Evolutionary conservation across 768 basidiomycete genomes (phyloP), one percentile per base, ranked within the genome.

Genomic region (Mycena maculata): DNA sequence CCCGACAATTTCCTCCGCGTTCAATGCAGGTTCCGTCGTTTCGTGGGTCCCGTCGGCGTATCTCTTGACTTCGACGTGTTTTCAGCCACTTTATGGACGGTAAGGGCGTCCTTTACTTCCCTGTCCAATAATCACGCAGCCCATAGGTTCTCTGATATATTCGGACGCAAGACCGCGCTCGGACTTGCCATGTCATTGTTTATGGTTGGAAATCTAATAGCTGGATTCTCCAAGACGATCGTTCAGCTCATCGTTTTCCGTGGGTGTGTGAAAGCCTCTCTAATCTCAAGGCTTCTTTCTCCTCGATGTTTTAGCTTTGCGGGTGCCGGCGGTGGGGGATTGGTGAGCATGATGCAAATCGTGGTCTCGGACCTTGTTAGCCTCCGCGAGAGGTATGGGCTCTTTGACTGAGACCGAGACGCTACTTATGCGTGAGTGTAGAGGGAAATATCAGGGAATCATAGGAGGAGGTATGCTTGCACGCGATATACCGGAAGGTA

Each of bases 401-500:
- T 30, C 15, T 38, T 33, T 59, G 28, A 20, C 12, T 39, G 44
- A 16, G 36, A 49, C 38, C 62, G 36, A 39, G 38, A 15, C n/a
- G 38, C 10, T 38, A 20, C 64, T 56, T 53, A 20, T 16, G 36
- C 27, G 18, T 3, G 31, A 18, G 12, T 41, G 1, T 67, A 89
- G 88, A 68, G 91, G 91, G 27, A 92, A 92, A 78, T 93, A 92
- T 71, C 90, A 92, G 71, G 92, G 92, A 1, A 90, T 92, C 38
- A 88, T 90, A 23, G 87, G 88, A 4, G 87, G 83, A 6, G 69
- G 69, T 63, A 33, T 7, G 69, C n/a, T n/a, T 15, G 23, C 10
- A 5, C 20, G 6, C 7, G 4, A 30, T 18, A 80, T 85, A 16
- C 77, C 33, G 33, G 8, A 36, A n/a, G n/a, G n/a, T 36, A 36